Conservation (phyloP, 139 green algal species). For the Chlamydomonas asymmetrica region DNA sequence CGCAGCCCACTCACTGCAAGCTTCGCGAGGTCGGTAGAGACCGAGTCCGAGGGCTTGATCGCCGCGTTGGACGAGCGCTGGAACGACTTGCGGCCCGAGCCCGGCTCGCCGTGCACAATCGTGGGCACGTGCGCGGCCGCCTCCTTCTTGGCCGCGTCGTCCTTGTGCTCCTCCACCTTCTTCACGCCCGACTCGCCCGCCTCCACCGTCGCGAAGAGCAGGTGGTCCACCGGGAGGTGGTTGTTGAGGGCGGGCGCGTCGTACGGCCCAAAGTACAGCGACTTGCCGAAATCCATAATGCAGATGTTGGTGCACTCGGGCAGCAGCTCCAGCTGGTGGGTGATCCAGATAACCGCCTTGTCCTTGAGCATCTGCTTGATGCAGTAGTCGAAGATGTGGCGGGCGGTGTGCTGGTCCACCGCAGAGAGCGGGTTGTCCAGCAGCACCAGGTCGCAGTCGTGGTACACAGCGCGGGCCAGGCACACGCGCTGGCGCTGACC, state of each 20-base stretch:
- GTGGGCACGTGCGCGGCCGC: neutral
- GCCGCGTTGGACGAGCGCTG: constrained; percentile 20
- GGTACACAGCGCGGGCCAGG: constrained; percentile 61
- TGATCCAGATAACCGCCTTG: constrained; percentile 58
- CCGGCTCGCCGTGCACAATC: neutral
- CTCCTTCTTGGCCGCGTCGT: neutral
- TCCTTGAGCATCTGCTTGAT: constrained; percentile 56
- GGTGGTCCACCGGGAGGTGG: constrained; percentile 60
- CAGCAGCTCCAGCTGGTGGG: constrained; percentile 67
- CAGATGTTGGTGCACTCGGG: constrained; percentile 48
- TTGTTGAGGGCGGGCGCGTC: constrained; percentile 35
- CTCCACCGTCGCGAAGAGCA: constrained; percentile 55
- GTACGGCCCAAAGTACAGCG: constrained; percentile 55
- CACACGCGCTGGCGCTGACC: constrained; percentile 65
- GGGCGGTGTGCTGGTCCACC: constrained; percentile 62
- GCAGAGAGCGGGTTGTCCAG: constrained; percentile 65
- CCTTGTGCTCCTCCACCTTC: constrained; percentile 1
- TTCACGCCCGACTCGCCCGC: constrained; percentile 30
- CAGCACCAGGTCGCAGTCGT: constrained; percentile 53
- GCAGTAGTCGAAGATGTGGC: constrained; percentile 66
- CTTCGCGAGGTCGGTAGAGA: constrained; percentile 22
- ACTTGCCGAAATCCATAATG: constrained; percentile 38
- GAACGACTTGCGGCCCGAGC: constrained; percentile 16
- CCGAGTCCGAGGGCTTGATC: constrained; percentile 7
- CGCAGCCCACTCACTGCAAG: constrained; percentile 29